Percentiles rank a stretch among this genome's conserved stretches.
phyloP scores from a whole-genome alignment of 164 flowering plant genomes.

The Stephania japonica region DNA sequence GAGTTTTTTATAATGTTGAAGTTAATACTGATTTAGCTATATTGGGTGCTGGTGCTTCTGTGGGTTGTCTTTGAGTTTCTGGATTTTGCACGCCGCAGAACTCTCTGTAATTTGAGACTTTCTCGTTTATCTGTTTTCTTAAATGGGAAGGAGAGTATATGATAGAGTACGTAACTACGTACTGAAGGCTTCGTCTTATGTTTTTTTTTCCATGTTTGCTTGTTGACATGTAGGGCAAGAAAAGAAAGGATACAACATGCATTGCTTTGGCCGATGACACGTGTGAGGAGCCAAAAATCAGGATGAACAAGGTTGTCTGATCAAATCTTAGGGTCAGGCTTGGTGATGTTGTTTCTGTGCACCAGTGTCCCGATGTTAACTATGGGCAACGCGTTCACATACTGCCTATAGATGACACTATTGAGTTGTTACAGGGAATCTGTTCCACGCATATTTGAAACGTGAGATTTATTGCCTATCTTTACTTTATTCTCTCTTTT shows the following conservation, averaged over 20 bases:
- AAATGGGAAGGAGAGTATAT: neutral
- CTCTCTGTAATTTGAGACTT: neutral
- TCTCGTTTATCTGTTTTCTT: neutral
- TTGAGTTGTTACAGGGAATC: constrained; percentile 25
- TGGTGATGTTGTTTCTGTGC: constrained; percentile 31
- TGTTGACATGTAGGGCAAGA: constrained; percentile 20
- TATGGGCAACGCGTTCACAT: constrained; percentile 30
- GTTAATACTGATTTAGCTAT: neutral
- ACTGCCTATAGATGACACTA: constrained; percentile 29
- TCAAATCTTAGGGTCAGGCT: constrained; percentile 26
- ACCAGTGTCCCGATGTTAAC: constrained; percentile 29
- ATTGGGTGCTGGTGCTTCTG: neutral
- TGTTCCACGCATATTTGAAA: constrained; percentile 25
- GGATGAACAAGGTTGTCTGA: constrained; percentile 31
- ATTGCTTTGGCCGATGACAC: constrained; percentile 23
- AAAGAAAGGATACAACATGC: constrained; percentile 29
- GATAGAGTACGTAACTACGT: neutral
- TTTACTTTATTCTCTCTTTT: neutral
- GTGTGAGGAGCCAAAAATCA: constrained; percentile 27
- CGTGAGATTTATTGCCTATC: constrained; percentile 14
- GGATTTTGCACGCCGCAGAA: neutral
- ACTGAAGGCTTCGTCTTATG: neutral
- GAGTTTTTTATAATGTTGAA: no score
- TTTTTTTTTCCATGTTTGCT: neutral
- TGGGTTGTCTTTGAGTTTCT: neutral